phyloP scores from a whole-genome alignment of 1,139 yeast genomes.

The Blastobotrys malaysiensis region DNA sequence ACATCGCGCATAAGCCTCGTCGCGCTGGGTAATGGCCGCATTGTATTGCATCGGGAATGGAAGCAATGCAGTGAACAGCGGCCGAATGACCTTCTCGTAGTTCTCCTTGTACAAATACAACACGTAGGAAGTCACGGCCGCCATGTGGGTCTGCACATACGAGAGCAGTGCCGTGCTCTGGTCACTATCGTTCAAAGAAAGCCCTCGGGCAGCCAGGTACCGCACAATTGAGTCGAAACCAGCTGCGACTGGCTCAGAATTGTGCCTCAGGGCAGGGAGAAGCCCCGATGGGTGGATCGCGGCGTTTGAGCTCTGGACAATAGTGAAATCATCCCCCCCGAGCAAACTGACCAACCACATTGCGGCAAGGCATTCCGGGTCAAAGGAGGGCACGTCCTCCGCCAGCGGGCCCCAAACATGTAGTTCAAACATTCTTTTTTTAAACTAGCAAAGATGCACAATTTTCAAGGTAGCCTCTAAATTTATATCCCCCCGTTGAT shows the following conservation, averaged over 20 bases:
- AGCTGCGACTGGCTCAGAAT: constrained; percentile 40
- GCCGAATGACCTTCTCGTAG: constrained; percentile 61
- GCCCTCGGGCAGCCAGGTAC: constrained; percentile 27
- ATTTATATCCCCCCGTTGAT: background rate
- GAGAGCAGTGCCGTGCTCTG: constrained; percentile 35
- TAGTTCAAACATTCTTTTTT: constrained; percentile 27
- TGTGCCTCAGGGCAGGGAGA: constrained; percentile 50
- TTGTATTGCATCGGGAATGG: constrained; percentile 88
- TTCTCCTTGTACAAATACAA: constrained; percentile 55
- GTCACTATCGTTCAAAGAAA: constrained; percentile 19
- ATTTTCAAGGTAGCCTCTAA: background rate
- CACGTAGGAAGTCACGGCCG: constrained; percentile 54
- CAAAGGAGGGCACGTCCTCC: constrained; percentile 32
- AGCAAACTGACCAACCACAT: constrained; percentile 33
- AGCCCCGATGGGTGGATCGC: constrained; percentile 43
- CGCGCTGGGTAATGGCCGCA: constrained; percentile 54
- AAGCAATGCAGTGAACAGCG: constrained; percentile 50
- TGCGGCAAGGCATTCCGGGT: constrained; percentile 43
- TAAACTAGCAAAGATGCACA: background rate
- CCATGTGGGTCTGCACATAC: constrained; percentile 39
- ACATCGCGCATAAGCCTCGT: constrained; percentile 45
- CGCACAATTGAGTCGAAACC: constrained; percentile 43
- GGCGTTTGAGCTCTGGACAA: constrained; percentile 57
- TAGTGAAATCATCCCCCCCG: constrained; percentile 28
- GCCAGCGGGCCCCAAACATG: constrained; percentile 53